Conservation (phyloP, 2,329 filamentous ascomycete species). For the Trichocomaceae sp. region DNA sequence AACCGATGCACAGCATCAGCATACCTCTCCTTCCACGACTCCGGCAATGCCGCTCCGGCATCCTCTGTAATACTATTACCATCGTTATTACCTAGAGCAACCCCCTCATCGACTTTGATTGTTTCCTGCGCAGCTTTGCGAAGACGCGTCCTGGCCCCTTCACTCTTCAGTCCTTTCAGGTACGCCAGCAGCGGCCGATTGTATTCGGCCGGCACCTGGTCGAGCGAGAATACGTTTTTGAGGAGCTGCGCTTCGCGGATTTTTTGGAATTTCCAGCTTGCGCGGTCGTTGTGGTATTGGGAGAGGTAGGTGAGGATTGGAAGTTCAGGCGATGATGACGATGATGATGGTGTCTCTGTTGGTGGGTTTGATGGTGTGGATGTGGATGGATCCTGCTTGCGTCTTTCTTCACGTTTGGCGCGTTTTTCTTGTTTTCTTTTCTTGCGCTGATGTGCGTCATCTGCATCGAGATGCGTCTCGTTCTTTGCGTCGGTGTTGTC, state of each 20-base stretch:
- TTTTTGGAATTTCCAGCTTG: slow-evolving; percentile 93
- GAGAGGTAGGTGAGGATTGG: slow-evolving; percentile 69
- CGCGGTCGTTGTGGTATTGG: slow-evolving; percentile 64
- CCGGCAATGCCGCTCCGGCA: neutral
- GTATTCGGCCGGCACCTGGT: slow-evolving; percentile 63
- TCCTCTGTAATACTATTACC: slow-evolving; percentile 13
- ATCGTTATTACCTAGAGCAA: slow-evolving; percentile 15
- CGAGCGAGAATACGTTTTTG: slow-evolving; percentile 70
- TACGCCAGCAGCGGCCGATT: slow-evolving; percentile 68
- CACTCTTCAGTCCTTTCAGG: slow-evolving; percentile 70
- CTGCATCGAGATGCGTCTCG: slow-evolving; percentile 15
- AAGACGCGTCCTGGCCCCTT: slow-evolving; percentile 59
- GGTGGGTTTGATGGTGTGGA: neutral
- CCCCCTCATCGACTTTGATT: slow-evolving; percentile 40
- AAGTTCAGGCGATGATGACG: no score
- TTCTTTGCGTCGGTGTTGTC: slow-evolving; percentile 14
- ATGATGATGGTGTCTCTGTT: slow-evolving; percentile 21
- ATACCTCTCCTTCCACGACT: slow-evolving; percentile 21
- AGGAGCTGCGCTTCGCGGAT: slow-evolving; percentile 79
- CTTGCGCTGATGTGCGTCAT: slow-evolving; percentile 26
- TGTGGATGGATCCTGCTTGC: slow-evolving; percentile 1
- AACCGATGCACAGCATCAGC: slow-evolving; percentile 51
- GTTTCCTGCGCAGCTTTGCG: slow-evolving; percentile 59
- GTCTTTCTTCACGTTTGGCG: slow-evolving; percentile 16
- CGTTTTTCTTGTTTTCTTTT: slow-evolving; percentile 18